These are phyloP conservation scores for Yamadazyma spencermartinsiae DNA, from an alignment of 1,139 yeast species.

Conservation along the genomic window DNA sequence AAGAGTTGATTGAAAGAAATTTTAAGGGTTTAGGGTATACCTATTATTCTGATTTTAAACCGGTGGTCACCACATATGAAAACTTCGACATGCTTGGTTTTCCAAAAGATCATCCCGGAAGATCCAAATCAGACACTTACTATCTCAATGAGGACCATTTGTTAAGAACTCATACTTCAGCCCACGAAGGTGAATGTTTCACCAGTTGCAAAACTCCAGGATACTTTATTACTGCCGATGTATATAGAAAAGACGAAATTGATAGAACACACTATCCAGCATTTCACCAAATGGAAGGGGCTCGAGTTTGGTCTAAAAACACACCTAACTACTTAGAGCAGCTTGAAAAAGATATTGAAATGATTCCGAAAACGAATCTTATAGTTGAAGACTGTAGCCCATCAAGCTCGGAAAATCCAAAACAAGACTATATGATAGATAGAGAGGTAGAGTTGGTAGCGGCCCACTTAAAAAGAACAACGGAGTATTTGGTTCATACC, in stretches of 20 bases:
- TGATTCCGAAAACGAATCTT: constrained; percentile 65
- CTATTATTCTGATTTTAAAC: constrained; percentile 76
- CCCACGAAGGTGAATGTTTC: constrained; percentile 91
- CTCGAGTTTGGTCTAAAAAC: constrained; percentile 73
- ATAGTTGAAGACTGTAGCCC: constrained; percentile 70
- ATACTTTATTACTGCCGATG: constrained; percentile 92
- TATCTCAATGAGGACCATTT: constrained; percentile 73
- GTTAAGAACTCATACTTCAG: constrained; percentile 92
- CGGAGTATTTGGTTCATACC: constrained; percentile 79
- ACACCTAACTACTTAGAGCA: constrained; percentile 38
- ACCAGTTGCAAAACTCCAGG: constrained; percentile 70
- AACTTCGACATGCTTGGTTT: constrained; percentile 92
- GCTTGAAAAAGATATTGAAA: constrained; percentile 57
- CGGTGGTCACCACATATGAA: constrained; percentile 77
- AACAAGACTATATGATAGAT: constrained; percentile 72
- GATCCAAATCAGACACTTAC: constrained; percentile 91
- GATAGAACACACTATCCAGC: constrained; percentile 97
- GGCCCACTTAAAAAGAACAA: constrained; percentile 77
- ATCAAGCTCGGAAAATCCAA: constrained; percentile 67
- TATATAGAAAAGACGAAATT: constrained; percentile 91
- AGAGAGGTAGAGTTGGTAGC: constrained; percentile 69
- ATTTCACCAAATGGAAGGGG: constrained; percentile 98
- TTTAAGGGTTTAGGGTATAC: constrained; percentile 73
- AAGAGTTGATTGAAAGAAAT: constrained; percentile 68
- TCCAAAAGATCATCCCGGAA: constrained; percentile 90